These are phyloP conservation scores for Drechslerella dactyloides DNA, from an alignment of 2,329 filamentous ascomycete species.

Conservation along the genomic window DNA sequence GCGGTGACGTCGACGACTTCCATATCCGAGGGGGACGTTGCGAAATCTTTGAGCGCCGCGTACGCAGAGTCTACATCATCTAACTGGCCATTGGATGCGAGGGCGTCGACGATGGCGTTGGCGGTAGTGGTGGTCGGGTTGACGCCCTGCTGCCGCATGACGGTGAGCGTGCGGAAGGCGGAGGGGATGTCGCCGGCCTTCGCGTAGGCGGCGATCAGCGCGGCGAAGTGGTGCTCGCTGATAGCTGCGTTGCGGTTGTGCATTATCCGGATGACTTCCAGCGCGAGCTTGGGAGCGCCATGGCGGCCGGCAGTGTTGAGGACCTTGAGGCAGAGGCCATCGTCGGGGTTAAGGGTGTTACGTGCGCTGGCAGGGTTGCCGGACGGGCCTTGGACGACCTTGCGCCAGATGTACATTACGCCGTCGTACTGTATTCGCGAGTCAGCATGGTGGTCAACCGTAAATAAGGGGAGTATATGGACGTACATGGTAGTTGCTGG, in stretches of 20 bases:
- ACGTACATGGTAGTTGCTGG: slow-evolving; percentile 65
- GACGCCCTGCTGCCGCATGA: slow-evolving; percentile 73
- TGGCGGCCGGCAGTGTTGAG: slow-evolving; percentile 74
- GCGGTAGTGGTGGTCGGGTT: slow-evolving; percentile 68
- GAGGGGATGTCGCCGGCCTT: slow-evolving; percentile 66
- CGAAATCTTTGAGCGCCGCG: slow-evolving; percentile 37
- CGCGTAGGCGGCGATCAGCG: slow-evolving; percentile 74
- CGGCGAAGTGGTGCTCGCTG: slow-evolving; percentile 76
- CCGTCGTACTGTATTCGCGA: slow-evolving; percentile 64
- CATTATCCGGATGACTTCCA: slow-evolving; percentile 72
- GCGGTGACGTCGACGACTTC: slow-evolving; percentile 58
- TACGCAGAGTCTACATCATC: slow-evolving; percentile 56
- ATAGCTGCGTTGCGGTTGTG: slow-evolving; percentile 65
- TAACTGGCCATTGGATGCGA: slow-evolving; percentile 63
- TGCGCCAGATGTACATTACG: slow-evolving; percentile 74
- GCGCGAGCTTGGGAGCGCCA: slow-evolving; percentile 72
- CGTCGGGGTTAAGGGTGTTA: slow-evolving; percentile 68
- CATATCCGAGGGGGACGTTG: slow-evolving; percentile 11
- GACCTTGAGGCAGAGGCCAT: slow-evolving; percentile 71
- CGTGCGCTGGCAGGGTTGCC: slow-evolving; percentile 52
- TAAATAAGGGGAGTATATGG: slow-evolving; percentile 33
- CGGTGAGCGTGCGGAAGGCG: slow-evolving; percentile 72
- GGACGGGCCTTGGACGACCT: slow-evolving; percentile 62
- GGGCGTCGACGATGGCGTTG: slow-evolving; percentile 66
- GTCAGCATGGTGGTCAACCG: background rate